A percentile compares a stretch with the other conserved stretches of the same genome.
phyloP scores from a whole-genome alignment of 2,329 filamentous ascomycete species.

The Botrytis paeoniae region DNA sequence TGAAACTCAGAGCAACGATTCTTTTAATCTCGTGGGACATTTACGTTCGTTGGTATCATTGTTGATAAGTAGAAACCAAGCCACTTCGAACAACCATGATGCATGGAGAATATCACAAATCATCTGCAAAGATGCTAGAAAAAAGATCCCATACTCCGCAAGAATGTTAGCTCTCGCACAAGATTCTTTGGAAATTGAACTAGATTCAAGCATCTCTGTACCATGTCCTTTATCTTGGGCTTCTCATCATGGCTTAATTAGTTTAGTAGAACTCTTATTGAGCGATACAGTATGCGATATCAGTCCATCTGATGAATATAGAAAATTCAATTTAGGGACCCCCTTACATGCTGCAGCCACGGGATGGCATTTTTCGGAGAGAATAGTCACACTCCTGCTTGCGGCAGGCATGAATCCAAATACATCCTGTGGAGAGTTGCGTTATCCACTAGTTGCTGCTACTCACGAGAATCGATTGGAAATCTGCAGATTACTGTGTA shows the following conservation, averaged over 20 bases:
- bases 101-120: not conserved
- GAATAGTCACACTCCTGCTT: not conserved
- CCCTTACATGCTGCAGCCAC: not conserved
- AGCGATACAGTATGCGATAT: rapidly evolving
- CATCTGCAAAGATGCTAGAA: not conserved
- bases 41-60: not conserved
- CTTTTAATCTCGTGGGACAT: not conserved
- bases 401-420: no score
- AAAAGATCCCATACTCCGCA: no score
- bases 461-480: rapidly evolving
- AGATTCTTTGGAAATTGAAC: no score
- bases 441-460: not conserved
- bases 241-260: not conserved
- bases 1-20: not conserved
- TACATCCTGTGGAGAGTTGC: no score
- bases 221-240: not conserved
- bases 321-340: not conserved
- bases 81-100: not conserved
- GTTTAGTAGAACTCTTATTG: no score
- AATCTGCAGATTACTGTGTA: not conserved
- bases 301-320: rapidly evolving
- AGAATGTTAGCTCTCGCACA: no score
- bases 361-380: not conserved
- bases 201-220: no score
- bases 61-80: not conserved